Evolutionary conservation across 768 basidiomycete species (phyloP).

Genomic region (Boletus reticuloceps): DNA sequence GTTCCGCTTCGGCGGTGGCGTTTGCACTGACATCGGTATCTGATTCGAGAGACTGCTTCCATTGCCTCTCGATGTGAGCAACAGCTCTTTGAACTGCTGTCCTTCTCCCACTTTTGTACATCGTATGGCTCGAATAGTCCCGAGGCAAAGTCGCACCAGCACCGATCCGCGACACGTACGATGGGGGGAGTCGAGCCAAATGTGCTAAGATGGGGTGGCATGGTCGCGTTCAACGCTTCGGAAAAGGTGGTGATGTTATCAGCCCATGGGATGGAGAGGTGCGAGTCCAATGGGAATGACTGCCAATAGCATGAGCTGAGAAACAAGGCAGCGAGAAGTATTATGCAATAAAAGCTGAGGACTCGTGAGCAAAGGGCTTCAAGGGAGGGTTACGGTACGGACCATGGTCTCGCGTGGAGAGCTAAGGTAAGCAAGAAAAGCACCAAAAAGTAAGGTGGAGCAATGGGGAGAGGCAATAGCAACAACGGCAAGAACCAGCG

Average conservation of each 20-base stretch:
- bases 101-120: constrained; percentile 68
- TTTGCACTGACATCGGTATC: constrained; percentile 18
- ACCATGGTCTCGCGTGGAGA: constrained; percentile 85
- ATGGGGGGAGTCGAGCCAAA: constrained; percentile 46
- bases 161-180: constrained; percentile 71
- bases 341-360: constrained; percentile 80
- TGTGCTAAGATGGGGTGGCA: constrained; percentile 38
- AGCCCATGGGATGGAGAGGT: constrained; percentile 64
- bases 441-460: constrained; percentile 75
- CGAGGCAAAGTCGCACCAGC: constrained; percentile 79
- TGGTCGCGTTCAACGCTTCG: constrained; percentile 56
- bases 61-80: constrained; percentile 34
- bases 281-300: constrained; percentile 64
- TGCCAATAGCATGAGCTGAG: constrained; percentile 90
- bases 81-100: constrained; percentile 54
- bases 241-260: constrained; percentile 71
- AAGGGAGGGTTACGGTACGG: constrained; percentile 24
- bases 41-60: constrained; percentile 27
- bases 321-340: constrained; percentile 78
- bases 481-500: constrained; percentile 82
- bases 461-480: constrained; percentile 74
- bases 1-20: constrained; percentile 26
- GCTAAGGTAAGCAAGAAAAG: constrained; percentile 76
- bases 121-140: constrained; percentile 78
- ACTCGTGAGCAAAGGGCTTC: constrained; percentile 5